Conservation (phyloP, 176 grass and related monocot genomes). For the Otatea glauca region DNA sequence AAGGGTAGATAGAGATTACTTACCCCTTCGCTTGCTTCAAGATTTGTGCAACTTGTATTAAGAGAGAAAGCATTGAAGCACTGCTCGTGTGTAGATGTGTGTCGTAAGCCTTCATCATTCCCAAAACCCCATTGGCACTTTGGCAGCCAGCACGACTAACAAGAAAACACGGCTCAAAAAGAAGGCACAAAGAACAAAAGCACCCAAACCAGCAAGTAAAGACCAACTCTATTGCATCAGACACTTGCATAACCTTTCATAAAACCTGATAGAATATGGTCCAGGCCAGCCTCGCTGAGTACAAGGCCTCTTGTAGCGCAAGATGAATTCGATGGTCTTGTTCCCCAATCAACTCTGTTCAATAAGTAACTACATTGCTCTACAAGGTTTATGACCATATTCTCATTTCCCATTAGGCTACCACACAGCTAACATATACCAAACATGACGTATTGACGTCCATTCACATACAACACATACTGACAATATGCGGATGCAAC, state of each 20-base stretch:
- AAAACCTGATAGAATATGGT: neutral
- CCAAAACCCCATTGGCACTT: neutral
- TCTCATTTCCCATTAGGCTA: neutral
- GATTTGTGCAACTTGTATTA: too few species aligned
- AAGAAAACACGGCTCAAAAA: neutral
- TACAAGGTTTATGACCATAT: neutral
- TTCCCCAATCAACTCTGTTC: neutral
- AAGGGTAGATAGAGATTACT: too few species aligned
- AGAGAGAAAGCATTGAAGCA: too few species aligned
- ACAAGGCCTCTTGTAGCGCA: neutral
- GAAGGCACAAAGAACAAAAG: neutral
- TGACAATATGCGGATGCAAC: neutral
- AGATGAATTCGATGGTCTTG: neutral
- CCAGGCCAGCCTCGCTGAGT: neutral
- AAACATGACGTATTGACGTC: neutral
- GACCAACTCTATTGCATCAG: neutral
- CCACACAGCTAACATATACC: neutral
- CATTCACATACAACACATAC: neutral
- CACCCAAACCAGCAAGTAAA: neutral
- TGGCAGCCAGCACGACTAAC: neutral
- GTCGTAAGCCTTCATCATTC: neutral
- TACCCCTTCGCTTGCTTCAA: too few species aligned
- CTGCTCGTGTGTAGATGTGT: too few species aligned
- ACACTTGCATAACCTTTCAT: neutral
- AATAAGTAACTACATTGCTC: slow-evolving; percentile 8